Conservation (phyloP, 1,284 basidiomycete genomes). For the Amylostereum areolatum region DNA sequence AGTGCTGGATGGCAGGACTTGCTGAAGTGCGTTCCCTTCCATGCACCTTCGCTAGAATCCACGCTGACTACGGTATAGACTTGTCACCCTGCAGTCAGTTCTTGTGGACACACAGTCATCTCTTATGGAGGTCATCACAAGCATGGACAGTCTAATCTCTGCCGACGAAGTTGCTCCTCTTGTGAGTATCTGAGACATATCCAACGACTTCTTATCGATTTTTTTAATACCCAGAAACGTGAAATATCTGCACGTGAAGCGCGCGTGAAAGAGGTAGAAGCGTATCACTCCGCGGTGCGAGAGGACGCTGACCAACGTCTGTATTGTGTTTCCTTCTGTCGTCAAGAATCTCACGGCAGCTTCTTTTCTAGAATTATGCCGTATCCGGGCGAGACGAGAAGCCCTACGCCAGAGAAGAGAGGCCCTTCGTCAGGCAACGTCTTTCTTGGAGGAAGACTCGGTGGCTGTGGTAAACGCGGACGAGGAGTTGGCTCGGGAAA, state of each 20-base stretch:
- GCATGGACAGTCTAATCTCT: slow-evolving; percentile 47
- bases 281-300: slow-evolving; percentile 33
- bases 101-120: slow-evolving; percentile 63
- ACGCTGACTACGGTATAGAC: slow-evolving; percentile 32
- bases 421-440: slow-evolving; percentile 38
- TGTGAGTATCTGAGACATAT: slow-evolving; percentile 32
- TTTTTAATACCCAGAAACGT: slow-evolving; percentile 36
- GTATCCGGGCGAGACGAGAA: slow-evolving; percentile 29
- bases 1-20: slow-evolving; percentile 66
- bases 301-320: slow-evolving; percentile 41
- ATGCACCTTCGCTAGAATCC: neutral
- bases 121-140: slow-evolving; percentile 45
- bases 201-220: neutral
- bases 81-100: slow-evolving; percentile 64
- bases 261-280: slow-evolving; percentile 40
- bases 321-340: slow-evolving; percentile 16
- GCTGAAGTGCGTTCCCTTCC: slow-evolving; percentile 45
- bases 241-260: slow-evolving; percentile 57
- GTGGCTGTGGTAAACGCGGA: slow-evolving; percentile 28
- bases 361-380: slow-evolving; percentile 19
- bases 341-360: slow-evolving; percentile 13
- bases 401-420: slow-evolving; percentile 43
- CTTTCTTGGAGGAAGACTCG: slow-evolving; percentile 33
- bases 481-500: slow-evolving; percentile 33
- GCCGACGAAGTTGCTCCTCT: slow-evolving; percentile 35